Evolutionary conservation across 2,329 filamentous ascomycete genomes (phyloP).

Genomic region (Calonectria pseudoturangicola): DNA sequence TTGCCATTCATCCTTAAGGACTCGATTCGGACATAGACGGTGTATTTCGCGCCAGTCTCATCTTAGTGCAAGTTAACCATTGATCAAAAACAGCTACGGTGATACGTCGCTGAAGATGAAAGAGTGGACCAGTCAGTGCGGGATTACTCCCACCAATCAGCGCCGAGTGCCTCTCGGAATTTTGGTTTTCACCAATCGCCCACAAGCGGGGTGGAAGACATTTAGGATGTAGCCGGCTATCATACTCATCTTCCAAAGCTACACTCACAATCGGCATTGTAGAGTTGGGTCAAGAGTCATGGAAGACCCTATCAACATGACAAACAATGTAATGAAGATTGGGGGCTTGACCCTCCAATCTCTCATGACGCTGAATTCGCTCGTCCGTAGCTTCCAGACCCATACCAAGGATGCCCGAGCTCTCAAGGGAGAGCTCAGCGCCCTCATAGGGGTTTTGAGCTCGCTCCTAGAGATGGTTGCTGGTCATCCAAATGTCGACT

Average conservation of each 20-base stretch:
- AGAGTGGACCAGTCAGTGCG: not conserved
- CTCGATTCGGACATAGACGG: not conserved
- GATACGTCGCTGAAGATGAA: not conserved
- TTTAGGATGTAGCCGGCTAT: not conserved
- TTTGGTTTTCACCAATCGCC: not conserved
- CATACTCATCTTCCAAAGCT: not conserved
- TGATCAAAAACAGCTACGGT: not conserved
- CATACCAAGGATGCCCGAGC: conserved; percentile 59
- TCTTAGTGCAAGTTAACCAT: not conserved
- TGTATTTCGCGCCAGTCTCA: not conserved
- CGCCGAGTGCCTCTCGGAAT: not conserved
- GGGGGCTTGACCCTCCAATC: conserved; percentile 49
- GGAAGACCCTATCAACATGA: conserved; percentile 45
- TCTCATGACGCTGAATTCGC: conserved; percentile 42
- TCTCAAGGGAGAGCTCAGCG: conserved; percentile 63
- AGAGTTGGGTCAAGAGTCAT: conserved; percentile 25
- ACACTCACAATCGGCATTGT: not conserved
- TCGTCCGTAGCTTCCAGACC: conserved; percentile 41
- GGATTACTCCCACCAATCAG: conserved; percentile 6
- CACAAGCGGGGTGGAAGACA: not conserved
- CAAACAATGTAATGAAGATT: conserved; percentile 42
- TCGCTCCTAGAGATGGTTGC: conserved; percentile 54
- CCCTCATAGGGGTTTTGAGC: conserved; percentile 62
- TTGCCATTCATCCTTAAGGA: not conserved
- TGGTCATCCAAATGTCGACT: conserved; percentile 37